Evolutionary conservation across 2,329 filamentous ascomycete species (phyloP).

Genomic region (Penicillium sp.): DNA sequence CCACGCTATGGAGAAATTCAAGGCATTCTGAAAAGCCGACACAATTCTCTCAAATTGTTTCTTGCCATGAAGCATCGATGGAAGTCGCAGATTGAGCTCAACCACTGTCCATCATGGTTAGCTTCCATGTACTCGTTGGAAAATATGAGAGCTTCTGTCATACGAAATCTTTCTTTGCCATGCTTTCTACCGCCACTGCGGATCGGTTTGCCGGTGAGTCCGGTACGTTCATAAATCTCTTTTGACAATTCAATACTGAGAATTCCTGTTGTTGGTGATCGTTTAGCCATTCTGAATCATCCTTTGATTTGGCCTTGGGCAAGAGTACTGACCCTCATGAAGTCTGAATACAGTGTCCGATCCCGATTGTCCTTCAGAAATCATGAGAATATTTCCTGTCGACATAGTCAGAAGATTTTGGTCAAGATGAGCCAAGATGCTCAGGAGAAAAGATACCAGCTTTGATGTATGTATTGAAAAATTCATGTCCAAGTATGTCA

Average conservation of each 20-base stretch:
- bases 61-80: conserved; percentile 75
- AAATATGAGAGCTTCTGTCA: conserved; percentile 10
- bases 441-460: conserved; percentile 57
- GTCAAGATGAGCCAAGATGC: background rate
- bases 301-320: background rate
- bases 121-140: background rate
- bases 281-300: background rate
- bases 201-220: conserved; percentile 66
- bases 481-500: conserved; percentile 65
- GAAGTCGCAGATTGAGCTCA: conserved; percentile 65
- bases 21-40: conserved; percentile 72
- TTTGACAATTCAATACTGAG: conserved; percentile 73
- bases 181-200: conserved; percentile 55
- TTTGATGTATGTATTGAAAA: conserved; percentile 83
- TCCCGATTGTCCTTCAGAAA: conserved; percentile 68
- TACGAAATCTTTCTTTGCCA: conserved; percentile 69
- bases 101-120: conserved; percentile 52
- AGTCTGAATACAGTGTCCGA: conserved; percentile 69
- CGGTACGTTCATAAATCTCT: conserved; percentile 74
- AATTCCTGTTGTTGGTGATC: conserved; percentile 48
- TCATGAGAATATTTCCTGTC: conserved; percentile 70
- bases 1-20: conserved; percentile 65
- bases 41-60: conserved; percentile 72
- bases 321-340: conserved; percentile 52
- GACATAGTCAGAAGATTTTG: conserved; percentile 2